Evolutionary conservation across 192 early-diverging fungal species (phyloP).

Genomic region (Spizellomyces sp.): DNA sequence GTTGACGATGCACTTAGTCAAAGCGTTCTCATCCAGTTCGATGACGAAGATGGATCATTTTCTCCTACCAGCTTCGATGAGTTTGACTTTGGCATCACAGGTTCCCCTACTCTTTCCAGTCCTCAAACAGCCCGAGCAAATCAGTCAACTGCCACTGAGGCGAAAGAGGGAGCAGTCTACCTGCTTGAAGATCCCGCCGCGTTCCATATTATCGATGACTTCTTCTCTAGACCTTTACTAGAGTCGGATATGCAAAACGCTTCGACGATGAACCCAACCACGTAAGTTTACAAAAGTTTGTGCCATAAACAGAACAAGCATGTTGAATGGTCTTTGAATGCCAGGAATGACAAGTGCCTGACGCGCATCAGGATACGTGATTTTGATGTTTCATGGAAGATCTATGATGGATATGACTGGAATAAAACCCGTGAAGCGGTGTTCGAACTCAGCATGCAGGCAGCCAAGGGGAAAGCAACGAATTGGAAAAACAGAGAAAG

Average conservation of each 20-base stretch:
- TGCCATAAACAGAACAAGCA: neutral
- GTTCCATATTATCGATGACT: neutral
- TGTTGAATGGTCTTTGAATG: neutral
- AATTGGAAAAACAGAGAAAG: neutral
- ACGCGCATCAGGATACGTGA: conserved; percentile 60
- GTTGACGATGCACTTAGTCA: conserved; percentile 8
- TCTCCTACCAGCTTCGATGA: conserved; percentile 22
- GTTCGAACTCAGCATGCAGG: neutral
- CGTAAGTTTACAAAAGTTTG: neutral
- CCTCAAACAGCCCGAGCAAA: no score
- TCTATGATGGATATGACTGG: conserved; percentile 76
- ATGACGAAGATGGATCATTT: conserved; percentile 4
- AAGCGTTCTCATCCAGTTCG: conserved; percentile 12
- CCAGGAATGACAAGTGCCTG: conserved; percentile 20
- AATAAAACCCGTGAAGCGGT: conserved; percentile 9
- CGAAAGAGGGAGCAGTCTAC: no score
- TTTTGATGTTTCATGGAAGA: conserved; percentile 60
- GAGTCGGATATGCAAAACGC: neutral
- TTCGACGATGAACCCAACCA: neutral
- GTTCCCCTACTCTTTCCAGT: no score
- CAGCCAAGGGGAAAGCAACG: neutral
- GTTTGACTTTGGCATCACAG: conserved; percentile 8
- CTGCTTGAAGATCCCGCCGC: neutral
- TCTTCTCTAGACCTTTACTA: neutral
- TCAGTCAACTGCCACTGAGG: no score